Evolutionary conservation across 257 asterid species (phyloP).

Genomic region (Osmanthus fragrans): DNA sequence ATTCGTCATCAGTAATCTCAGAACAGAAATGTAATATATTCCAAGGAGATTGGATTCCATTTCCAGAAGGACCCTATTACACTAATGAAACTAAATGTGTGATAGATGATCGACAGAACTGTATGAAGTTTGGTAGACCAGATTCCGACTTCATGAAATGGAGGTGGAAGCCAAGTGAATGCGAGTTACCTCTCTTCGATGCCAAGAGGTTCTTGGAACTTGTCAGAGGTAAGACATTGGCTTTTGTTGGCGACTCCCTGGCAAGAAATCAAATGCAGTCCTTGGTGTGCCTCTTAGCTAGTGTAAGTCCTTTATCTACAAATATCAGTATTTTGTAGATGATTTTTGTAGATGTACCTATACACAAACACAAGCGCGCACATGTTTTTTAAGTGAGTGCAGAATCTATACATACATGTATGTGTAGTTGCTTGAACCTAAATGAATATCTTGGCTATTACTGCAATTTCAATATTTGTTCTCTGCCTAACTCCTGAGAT

Average conservation of each 20-base stretch:
- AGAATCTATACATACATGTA: not conserved
- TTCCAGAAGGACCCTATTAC: conserved; percentile 33
- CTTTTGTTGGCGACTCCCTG: conserved; percentile 76
- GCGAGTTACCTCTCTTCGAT: conserved; percentile 56
- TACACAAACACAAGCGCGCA: not conserved
- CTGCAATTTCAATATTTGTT: not conserved
- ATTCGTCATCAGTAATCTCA: not conserved
- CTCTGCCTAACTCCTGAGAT: not conserved
- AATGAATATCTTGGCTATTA: not conserved
- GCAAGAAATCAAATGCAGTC: conserved; percentile 81
- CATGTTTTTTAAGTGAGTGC: not conserved
- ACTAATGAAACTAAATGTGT: conserved; percentile 31
- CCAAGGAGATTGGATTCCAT: conserved; percentile 37
- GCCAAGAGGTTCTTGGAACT: conserved; percentile 59
- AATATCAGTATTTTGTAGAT: not conserved
- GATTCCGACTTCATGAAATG: conserved; percentile 36
- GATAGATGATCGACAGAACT: conserved; percentile 39
- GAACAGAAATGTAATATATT: conserved; percentile 2
- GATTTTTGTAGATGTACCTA: not conserved
- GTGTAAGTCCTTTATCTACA: conserved; percentile 37
- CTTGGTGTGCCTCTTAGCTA: conserved; percentile 66
- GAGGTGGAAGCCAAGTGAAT: conserved; percentile 52
- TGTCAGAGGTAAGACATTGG: conserved; percentile 57
- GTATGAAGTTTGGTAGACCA: conserved; percentile 38
- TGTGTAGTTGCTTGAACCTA: not conserved